Conservation (phyloP, 1,284 basidiomycete species). For the Flammula alnicola region DNA sequence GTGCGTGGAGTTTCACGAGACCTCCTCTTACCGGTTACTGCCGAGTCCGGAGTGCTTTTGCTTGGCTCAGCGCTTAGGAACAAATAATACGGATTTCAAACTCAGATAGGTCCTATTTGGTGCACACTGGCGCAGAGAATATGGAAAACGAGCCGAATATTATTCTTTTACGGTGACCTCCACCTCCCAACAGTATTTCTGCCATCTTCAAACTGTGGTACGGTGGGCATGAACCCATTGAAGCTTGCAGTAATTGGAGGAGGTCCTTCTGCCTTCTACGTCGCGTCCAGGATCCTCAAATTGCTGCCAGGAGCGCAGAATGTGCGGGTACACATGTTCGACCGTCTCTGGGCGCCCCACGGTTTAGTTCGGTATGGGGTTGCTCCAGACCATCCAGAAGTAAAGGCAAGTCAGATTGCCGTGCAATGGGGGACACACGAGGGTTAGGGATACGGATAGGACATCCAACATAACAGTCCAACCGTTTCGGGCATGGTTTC, state of each 20-base stretch:
- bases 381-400: constrained; percentile 98
- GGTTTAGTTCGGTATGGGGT: constrained; percentile 97
- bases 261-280: constrained; percentile 96
- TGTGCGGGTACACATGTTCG: constrained; percentile 86
- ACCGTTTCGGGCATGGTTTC: too few species aligned
- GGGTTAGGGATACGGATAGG: too few species aligned
- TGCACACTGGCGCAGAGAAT: too few species aligned
- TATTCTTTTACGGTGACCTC: too few species aligned
- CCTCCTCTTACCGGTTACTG: constrained; percentile 29
- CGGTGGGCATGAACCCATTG: constrained; percentile 35
- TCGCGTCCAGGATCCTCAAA: constrained; percentile 82
- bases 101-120: too few species aligned
- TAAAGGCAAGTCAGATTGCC: constrained; percentile 86
- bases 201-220: too few species aligned
- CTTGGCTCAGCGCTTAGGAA: background rate
- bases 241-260: constrained; percentile 87
- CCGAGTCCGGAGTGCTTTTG: constrained; percentile 22
- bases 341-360: constrained; percentile 93
- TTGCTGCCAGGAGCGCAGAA: constrained; percentile 50
- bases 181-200: too few species aligned
- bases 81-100: too few species aligned
- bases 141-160: too few species aligned
- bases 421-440: constrained; percentile 10
- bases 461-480: too few species aligned
- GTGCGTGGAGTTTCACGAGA: constrained; percentile 26